phyloP scores from a whole-genome alignment of 2,329 filamentous ascomycete genomes.

The Paramyrothecium roridum region DNA sequence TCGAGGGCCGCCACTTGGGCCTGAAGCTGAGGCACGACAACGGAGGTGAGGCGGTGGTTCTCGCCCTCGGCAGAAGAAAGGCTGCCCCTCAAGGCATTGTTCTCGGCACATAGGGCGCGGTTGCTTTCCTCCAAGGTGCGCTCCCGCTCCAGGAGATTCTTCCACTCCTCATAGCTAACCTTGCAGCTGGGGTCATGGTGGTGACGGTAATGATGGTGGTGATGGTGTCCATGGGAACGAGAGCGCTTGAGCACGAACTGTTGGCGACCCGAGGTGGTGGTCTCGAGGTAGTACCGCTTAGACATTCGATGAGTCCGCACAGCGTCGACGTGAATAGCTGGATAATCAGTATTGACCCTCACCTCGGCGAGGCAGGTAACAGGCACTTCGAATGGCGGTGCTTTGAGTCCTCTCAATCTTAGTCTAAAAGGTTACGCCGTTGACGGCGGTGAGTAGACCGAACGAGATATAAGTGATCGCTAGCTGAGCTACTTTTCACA shows the following conservation, averaged over 20 bases:
- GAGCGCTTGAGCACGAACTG: constrained; percentile 39
- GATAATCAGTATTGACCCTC: neutral
- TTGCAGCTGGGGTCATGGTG: constrained; percentile 30
- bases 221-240: constrained; percentile 29
- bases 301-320: constrained; percentile 24
- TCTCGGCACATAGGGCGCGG: constrained; percentile 26
- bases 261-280: constrained; percentile 25
- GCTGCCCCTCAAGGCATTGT: constrained; percentile 29
- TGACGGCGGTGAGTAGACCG: too few species aligned
- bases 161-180: constrained; percentile 33
- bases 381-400: too few species aligned
- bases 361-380: neutral
- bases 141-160: constrained; percentile 31
- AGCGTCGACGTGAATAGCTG: neutral
- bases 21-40: constrained; percentile 32
- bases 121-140: constrained; percentile 30
- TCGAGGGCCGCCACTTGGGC: constrained; percentile 30
- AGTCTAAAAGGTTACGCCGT: too few species aligned
- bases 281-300: constrained; percentile 32
- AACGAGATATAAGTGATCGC: too few species aligned
- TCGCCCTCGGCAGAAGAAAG: constrained; percentile 32
- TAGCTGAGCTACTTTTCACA: too few species aligned
- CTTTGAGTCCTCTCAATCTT: too few species aligned
- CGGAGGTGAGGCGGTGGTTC: constrained; percentile 24
- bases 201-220: constrained; percentile 23